Conservation (phyloP, 2,329 filamentous ascomycete genomes). For the Fusarium torulosum region DNA sequence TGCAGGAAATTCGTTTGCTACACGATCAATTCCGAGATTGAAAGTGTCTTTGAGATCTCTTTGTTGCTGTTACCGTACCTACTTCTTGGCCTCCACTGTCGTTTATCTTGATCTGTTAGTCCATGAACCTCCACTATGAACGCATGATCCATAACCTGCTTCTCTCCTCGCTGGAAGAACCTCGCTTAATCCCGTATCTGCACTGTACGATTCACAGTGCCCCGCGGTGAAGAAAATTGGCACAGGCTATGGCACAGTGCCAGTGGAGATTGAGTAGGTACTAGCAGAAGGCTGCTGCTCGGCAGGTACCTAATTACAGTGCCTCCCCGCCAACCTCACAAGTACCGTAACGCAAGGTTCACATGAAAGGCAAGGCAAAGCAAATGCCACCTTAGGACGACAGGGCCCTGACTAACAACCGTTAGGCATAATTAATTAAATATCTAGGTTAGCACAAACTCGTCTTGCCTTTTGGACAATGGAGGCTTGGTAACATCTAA, state of each 20-base stretch:
- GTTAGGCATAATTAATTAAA: slow-evolving; percentile 1
- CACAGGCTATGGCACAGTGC: slow-evolving; percentile 33
- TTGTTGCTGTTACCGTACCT: neutral
- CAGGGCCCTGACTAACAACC: slow-evolving; percentile 23
- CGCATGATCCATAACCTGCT: no score
- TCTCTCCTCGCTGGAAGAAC: slow-evolving; percentile 14
- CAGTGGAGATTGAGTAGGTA: neutral
- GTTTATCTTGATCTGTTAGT: slow-evolving; percentile 15
- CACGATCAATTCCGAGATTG: neutral
- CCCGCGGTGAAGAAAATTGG: slow-evolving; percentile 32
- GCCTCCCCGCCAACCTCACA: slow-evolving; percentile 11
- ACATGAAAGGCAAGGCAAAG: slow-evolving; percentile 25
- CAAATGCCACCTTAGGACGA: slow-evolving; percentile 19
- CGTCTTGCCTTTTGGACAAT: slow-evolving; percentile 3
- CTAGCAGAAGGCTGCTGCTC: slow-evolving; percentile 2
- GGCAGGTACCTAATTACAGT: slow-evolving; percentile 3
- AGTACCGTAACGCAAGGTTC: slow-evolving; percentile 17
- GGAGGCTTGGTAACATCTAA: neutral
- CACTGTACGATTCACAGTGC: slow-evolving; percentile 37
- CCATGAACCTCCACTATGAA: no score
- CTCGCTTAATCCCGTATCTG: slow-evolving; percentile 28
- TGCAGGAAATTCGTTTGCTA: neutral
- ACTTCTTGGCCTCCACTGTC: neutral
- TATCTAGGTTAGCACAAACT: slow-evolving; percentile 8
- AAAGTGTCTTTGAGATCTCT: neutral